Base-by-base conservation (phyloP, 495 filamentous ascomycete genomes). In the Xylaria cubensis region DNA sequence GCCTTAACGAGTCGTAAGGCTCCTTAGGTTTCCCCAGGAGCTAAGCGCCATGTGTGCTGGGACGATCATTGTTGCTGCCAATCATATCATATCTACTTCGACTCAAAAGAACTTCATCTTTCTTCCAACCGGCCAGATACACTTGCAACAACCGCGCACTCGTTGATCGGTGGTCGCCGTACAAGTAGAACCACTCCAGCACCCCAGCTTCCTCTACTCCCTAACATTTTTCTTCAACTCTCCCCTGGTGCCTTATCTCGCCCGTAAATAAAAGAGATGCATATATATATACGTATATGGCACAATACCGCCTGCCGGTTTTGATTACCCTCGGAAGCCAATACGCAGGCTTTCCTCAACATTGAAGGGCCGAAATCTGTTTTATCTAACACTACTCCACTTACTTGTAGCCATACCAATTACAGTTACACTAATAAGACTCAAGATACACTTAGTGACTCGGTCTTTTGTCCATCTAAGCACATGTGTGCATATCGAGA, bases 291-390 rank as follows among this genome's bases (percentile, higher is more conserved):
- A 48, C 6, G 13, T 46, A 48, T 24, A 26, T 4, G 34, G 39
- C 7, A 64, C 4, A 64, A 46, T 41, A 46, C 24, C 9, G 13
- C 61, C 41, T 39, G 36, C 36, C 36, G 17, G 53, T 39, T 51
- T 46, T 39, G 32, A n/a, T 67, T 26, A 29, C 39, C 39, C 17
- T 67, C 19, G 24, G 46, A 53, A 3, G 32, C 64, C 46, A 41
- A 53, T 53, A 21, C 32, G 1, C 41, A 51, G 51, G 24, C 19
- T 50, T 12, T 13, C 15, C 46, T 46, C 19, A 53, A 3, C 46
- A 41, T 4, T 67, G 53, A 67, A 67, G 64, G 64, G 53, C 64
- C 64, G 64, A 67, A 39, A 34, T 29, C 46, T 65, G 42, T 9
- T 48, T 50, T 50, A 65, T 65, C 63, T 48, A 34, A 50, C 42